Percentiles rank a stretch among this genome's conserved stretches.
These are phyloP conservation scores for Vitis hybrid DNA, from an alignment of 177 flowering plant genomes.

Conservation along the genomic window DNA sequence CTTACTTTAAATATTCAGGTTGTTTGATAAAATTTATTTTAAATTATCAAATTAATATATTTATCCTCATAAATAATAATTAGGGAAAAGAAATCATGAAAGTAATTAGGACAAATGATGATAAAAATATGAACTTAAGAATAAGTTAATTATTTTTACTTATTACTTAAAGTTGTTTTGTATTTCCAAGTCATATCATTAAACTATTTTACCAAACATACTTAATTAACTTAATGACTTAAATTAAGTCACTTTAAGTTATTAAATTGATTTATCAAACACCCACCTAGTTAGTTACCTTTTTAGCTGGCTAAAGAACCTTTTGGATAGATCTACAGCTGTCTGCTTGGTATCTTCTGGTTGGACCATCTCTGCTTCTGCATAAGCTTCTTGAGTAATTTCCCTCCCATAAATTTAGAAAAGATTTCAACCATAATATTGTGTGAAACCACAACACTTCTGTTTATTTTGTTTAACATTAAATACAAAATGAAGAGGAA, in stretches of 20 bases:
- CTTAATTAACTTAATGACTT: too few species aligned
- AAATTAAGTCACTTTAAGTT: too few species aligned
- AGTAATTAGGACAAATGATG: too few species aligned
- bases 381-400: constrained; percentile 61
- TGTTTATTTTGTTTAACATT: neutral
- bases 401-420: constrained; percentile 57
- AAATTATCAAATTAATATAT: too few species aligned
- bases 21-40: too few species aligned
- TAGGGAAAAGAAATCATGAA: too few species aligned
- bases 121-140: too few species aligned
- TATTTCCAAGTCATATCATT: too few species aligned
- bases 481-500: neutral
- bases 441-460: neutral
- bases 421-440: neutral
- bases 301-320: constrained; percentile 49
- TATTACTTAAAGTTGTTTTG: too few species aligned
- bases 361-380: constrained; percentile 47
- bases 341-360: constrained; percentile 62
- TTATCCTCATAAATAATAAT: too few species aligned
- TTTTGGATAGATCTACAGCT: constrained; percentile 82
- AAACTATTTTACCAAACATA: fast-evolving
- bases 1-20: fast-evolving
- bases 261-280: too few species aligned
- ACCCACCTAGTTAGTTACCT: neutral
- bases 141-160: too few species aligned